Conservation (phyloP, 192 early-diverging fungal species). For the Podila epicladia region DNA sequence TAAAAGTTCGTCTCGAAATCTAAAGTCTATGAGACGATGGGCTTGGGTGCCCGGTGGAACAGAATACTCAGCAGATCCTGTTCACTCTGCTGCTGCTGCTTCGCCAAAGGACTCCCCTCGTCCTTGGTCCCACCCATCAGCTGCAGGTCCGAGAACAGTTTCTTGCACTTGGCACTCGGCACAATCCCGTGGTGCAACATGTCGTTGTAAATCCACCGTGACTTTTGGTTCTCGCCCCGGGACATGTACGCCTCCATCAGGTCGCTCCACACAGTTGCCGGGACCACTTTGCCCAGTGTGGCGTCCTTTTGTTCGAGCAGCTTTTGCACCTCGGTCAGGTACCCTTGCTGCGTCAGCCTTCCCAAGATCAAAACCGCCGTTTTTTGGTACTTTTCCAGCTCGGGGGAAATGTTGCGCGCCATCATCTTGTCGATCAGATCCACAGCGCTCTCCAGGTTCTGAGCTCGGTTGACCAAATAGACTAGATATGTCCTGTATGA, state of each 20-base stretch:
- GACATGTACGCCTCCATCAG: slow-evolving; percentile 28
- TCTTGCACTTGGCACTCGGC: slow-evolving; percentile 23
- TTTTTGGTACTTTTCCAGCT: slow-evolving; percentile 37
- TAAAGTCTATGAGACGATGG: neutral
- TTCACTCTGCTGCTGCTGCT: neutral
- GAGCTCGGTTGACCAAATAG: slow-evolving; percentile 17
- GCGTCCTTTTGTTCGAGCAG: slow-evolving; percentile 30
- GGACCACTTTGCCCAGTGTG: slow-evolving; percentile 15
- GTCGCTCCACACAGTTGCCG: slow-evolving; percentile 28
- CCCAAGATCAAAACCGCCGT: slow-evolving; percentile 3
- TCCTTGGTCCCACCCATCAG: slow-evolving; percentile 24
- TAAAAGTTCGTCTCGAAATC: too few relatives aligned
- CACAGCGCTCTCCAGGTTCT: slow-evolving; percentile 31
- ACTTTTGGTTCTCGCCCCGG: slow-evolving; percentile 31
- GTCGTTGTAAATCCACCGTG: slow-evolving; percentile 46
- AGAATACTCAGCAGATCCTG: neutral
- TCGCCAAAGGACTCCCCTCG: slow-evolving; percentile 5
- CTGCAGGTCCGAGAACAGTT: slow-evolving; percentile 35
- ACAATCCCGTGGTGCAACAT: slow-evolving; percentile 37
- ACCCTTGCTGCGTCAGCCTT: slow-evolving; percentile 15
- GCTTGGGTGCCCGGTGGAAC: neutral
- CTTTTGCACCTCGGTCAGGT: slow-evolving; percentile 40
- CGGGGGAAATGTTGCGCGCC: slow-evolving; percentile 29
- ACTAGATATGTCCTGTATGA: slow-evolving; percentile 35
- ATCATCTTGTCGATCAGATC: slow-evolving; percentile 41